A percentile compares a stretch with the other conserved stretches of the same genome.
These are phyloP conservation scores for Exophiala sideris DNA, from an alignment of 2,329 filamentous ascomycete species.

Conservation along the genomic window DNA sequence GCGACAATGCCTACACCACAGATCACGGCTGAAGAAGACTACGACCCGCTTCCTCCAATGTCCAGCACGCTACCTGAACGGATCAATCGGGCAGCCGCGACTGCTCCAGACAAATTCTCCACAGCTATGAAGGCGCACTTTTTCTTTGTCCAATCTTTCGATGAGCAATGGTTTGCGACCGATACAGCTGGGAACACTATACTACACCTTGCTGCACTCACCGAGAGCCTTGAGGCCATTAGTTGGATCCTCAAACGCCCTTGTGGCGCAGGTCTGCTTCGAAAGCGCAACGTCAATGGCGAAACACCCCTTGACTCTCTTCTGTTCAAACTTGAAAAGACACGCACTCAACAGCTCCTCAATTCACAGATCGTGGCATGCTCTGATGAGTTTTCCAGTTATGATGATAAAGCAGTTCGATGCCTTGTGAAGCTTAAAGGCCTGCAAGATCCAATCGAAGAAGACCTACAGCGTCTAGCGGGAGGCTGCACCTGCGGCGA, in stretches of 20 bases:
- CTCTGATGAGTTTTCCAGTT: constrained; percentile 18
- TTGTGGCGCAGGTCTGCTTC: constrained; percentile 8
- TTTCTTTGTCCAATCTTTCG: not conserved
- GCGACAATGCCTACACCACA: too few species aligned
- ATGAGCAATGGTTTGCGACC: constrained; percentile 9
- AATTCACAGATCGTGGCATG: constrained; percentile 16
- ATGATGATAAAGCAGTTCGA: constrained; percentile 32
- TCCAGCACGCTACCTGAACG: not conserved
- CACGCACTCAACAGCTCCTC: constrained; percentile 25
- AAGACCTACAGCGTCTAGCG: constrained; percentile 29
- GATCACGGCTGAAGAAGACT: not conserved
- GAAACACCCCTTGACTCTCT: constrained; percentile 35
- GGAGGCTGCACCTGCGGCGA: constrained; percentile 39
- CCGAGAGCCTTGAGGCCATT: constrained; percentile 26
- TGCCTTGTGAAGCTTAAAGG: constrained; percentile 31
- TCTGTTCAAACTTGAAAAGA: constrained; percentile 30
- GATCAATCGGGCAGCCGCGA: not conserved
- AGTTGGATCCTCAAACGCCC: constrained; percentile 32
- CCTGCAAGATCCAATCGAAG: constrained; percentile 14
- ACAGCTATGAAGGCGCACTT: not conserved
- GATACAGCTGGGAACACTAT: constrained; percentile 27
- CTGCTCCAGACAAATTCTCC: not conserved
- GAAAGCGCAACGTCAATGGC: constrained; percentile 31
- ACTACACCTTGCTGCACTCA: constrained; percentile 29
- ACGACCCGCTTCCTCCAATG: not conserved